phyloP scores from a whole-genome alignment of 2,329 filamentous ascomycete species.

The Penicillium sp. region DNA sequence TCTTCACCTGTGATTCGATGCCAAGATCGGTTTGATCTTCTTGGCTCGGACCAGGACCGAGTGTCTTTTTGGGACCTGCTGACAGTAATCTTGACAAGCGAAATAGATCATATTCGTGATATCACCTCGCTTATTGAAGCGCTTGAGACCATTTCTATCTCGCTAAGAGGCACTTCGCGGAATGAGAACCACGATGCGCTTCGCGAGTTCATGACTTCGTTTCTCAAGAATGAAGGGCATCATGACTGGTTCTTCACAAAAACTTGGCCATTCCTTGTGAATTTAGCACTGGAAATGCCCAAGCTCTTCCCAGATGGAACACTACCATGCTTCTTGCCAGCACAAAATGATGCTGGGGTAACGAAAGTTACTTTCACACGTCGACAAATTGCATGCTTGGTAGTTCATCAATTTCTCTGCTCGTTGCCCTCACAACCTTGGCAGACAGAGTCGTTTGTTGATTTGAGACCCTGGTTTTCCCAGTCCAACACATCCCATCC shows the following conservation, averaged over 20 bases:
- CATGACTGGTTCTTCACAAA: background rate
- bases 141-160: background rate
- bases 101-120: background rate
- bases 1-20: background rate
- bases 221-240: background rate
- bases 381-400: constrained; percentile 1
- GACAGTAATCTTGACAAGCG: background rate
- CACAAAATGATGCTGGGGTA: too few species aligned
- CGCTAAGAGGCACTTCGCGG: background rate
- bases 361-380: background rate
- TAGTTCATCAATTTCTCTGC: constrained; percentile 1
- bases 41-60: background rate
- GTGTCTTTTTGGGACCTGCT: background rate
- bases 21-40: background rate
- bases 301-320: background rate
- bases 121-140: background rate
- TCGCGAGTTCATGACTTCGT: background rate
- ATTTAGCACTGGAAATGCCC: background rate
- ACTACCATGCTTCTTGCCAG: background rate
- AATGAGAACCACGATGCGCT: background rate
- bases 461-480: background rate
- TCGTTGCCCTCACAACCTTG: background rate
- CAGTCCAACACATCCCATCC: background rate
- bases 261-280: background rate
- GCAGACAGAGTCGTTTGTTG: background rate